Base-by-base conservation (phyloP, 495 filamentous ascomycete genomes). In the Podospora conica region DNA sequence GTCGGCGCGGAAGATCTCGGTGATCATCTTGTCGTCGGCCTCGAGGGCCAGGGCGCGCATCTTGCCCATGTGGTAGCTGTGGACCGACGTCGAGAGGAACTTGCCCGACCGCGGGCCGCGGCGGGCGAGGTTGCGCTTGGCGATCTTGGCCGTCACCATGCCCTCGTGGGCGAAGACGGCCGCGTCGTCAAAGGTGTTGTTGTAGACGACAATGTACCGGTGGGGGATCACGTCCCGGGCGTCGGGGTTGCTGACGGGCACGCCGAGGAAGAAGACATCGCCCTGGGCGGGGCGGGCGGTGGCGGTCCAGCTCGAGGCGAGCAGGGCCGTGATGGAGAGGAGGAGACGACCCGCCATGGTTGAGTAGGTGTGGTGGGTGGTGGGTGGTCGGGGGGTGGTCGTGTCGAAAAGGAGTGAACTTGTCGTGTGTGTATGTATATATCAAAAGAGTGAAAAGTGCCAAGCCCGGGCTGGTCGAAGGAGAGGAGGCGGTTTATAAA, bases 121-220 rank as follows among this genome's bases (percentile, higher is more conserved):
- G 72, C 78, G 79, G 68, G 70, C 73, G 33, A 83, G 31, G 72
- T 82, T 84, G 29, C 82, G 77, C 71, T 80, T 83, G 69, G 76
- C 73, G 58, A 84, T 69, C n/a, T 76, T 70, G 3, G 75, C 66
- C 58, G 76, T 78, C 66, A 85, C 67, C 24, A 69, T 76, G 22
- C 70, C 67, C 70, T 81, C 67, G 62, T 83, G 78, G 53, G 73
- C 72, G 24, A 69, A 61, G 59, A 85, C 74, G 58, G 70, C 79
- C 21, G 75, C 76, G 40, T 79, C 73, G 64, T 64, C 70, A 66
- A 71, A 77, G 9, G 74, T 79, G 74, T 70, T 79, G 74, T 82
- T 77, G 75, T 83, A 83, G 48, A 83, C 81, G 5, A 83, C 80
- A 48, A 83, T 83, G 69, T 80, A 83, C 40, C 70, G 73, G 74